Evolutionary conservation across 2,329 filamentous ascomycete species (phyloP), one percentile per base, ranked within the genome.

Genomic region (Xylariaceae sp.): DNA sequence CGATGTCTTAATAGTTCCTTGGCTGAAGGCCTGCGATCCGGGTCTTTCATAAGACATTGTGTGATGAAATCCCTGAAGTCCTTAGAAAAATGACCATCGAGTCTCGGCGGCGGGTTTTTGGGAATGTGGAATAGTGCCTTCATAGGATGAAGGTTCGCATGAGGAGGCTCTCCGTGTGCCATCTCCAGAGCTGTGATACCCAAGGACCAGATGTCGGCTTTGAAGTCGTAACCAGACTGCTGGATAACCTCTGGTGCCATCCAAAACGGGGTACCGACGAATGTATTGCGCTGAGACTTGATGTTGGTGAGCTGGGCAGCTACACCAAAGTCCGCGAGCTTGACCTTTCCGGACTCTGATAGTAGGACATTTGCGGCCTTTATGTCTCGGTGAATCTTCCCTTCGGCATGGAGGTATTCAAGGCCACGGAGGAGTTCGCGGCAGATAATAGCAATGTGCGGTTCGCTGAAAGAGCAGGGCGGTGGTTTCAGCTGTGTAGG

Each of bases 241-340:
- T 95, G 87, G 62, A 96, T 96, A 34, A 96, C 91, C 68, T 96
- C 91, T 1, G 91, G 91, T 0, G 91, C 91, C 91, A 96, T 95
- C 91, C 91, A 96, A 68, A 95, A 96, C 0, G 94, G 94, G 0
- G 92, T 97, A 18, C 94, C 94, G 18, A 99, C 94, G 67, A 99
- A 97, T 0, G 94, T 99, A 72, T 97, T 92, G 51, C 94, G 85
- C 71, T 96, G 91, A 2, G 92, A 96, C 73, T 96, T 96, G 74
- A 97, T 95, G 68, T 96, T 96, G 57, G 90, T 95, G 65, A 99
- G 79, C 71, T 99, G 94, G 29, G 94, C 92, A 7, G 94, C 94
- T 40, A 99, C 94, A 55, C 94, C 94, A 68, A 99, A 99, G 72
- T 99, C 92, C 39, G 92, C 92, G 62, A 97, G 79, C 77, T 97